phyloP scores from a whole-genome alignment of 768 basidiomycete species.

The Calvatia gigantea region DNA sequence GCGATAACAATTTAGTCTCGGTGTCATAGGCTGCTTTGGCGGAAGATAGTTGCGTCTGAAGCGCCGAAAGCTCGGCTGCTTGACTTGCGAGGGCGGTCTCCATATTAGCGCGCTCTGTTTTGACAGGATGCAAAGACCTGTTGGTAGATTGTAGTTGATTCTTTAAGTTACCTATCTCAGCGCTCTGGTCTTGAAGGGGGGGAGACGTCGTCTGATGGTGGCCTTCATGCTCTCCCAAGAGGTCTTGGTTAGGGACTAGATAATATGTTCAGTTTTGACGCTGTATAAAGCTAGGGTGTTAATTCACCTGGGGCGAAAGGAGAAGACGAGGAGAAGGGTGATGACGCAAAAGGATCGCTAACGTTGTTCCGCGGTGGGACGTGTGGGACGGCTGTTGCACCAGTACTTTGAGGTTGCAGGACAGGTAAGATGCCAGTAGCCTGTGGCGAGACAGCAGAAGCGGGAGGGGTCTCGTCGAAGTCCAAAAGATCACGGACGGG shows the following conservation, averaged over 20 bases:
- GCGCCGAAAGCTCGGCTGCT: conserved; percentile 68
- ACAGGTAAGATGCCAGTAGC: conserved; percentile 29
- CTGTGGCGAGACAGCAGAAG: conserved; percentile 41
- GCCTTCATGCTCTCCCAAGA: conserved; percentile 72
- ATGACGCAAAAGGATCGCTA: conserved; percentile 45
- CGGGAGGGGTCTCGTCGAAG: conserved; percentile 54
- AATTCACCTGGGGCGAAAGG: conserved; percentile 27
- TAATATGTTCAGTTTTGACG: background rate
- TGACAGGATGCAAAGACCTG: conserved; percentile 61
- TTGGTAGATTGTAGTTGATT: conserved; percentile 84
- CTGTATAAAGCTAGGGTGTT: conserved; percentile 11
- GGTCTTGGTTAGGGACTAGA: conserved; percentile 34
- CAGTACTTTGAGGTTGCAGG: conserved; percentile 31
- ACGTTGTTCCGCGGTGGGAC: conserved; percentile 23
- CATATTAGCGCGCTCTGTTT: conserved; percentile 60
- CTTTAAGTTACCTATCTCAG: conserved; percentile 83
- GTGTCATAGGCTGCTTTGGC: conserved; percentile 86
- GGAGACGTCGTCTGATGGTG: conserved; percentile 44
- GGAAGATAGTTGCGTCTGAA: conserved; percentile 80
- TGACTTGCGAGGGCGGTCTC: conserved; percentile 67
- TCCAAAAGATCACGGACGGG: conserved; percentile 42
- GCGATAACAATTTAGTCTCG: conserved; percentile 66
- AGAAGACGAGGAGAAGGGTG: conserved; percentile 24
- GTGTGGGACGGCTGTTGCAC: conserved; percentile 15
- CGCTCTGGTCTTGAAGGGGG: conserved; percentile 68